phyloP scores from a whole-genome alignment of 2,329 filamentous ascomycete genomes.

The Phialophora chinensis region DNA sequence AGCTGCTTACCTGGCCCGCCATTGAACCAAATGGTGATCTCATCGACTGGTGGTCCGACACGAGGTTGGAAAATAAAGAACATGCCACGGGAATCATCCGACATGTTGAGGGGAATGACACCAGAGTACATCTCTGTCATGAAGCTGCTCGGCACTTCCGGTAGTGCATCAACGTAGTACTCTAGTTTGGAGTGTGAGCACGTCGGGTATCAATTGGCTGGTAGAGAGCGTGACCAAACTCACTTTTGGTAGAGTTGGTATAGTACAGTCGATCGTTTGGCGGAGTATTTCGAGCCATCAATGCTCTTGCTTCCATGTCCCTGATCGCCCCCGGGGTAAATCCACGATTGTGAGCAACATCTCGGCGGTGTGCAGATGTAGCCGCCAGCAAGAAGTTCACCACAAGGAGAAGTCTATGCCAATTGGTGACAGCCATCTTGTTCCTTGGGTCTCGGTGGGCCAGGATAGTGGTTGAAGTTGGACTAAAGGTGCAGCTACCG shows the following conservation, averaged over 20 bases:
- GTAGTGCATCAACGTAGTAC: conserved; percentile 34
- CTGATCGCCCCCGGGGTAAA: conserved; percentile 27
- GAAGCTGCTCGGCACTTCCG: conserved; percentile 31
- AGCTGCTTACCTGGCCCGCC: conserved; percentile 35
- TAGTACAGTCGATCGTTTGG: conserved; percentile 23
- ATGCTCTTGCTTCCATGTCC: conserved; percentile 24
- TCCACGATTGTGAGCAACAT: conserved; percentile 27
- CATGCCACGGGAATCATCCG: conserved; percentile 28
- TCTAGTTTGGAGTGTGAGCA: conserved; percentile 12
- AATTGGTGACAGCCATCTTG: conserved; percentile 20
- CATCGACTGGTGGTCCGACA: conserved; percentile 36
- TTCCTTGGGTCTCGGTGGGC: not conserved
- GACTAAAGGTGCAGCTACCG: conserved; percentile 25
- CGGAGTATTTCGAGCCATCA: conserved; percentile 20
- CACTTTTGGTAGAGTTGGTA: conserved; percentile 29
- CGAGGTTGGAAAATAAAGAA: conserved; percentile 39
- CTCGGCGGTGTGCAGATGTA: conserved; percentile 14
- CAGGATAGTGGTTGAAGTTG: conserved; percentile 3
- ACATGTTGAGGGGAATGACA: conserved; percentile 33
- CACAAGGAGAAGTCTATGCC: conserved; percentile 17
- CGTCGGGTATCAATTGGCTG: not conserved
- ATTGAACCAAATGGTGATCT: conserved; percentile 38
- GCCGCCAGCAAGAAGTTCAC: conserved; percentile 22
- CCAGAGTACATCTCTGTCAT: conserved; percentile 36
- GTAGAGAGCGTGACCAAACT: conserved; percentile 4